These are phyloP conservation scores for Cordyceps militaris DNA, from an alignment of 2,329 filamentous ascomycete species.

Conservation along the genomic window DNA sequence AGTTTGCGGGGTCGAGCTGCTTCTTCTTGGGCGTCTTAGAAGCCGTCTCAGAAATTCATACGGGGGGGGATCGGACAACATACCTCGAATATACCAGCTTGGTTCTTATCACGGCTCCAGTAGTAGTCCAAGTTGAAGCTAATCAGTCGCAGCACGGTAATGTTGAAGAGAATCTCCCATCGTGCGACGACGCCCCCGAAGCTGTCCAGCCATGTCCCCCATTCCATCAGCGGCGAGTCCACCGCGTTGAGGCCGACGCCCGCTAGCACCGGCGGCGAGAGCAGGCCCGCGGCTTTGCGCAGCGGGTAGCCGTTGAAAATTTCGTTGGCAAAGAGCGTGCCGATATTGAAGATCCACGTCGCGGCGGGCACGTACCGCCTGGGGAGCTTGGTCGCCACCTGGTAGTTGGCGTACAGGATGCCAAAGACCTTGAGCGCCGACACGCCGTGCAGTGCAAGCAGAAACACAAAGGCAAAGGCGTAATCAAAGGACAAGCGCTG, in stretches of 20 bases:
- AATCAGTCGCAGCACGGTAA: constrained; percentile 84
- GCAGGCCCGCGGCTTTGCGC: constrained; percentile 49
- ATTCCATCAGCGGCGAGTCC: constrained; percentile 40
- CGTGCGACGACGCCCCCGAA: constrained; percentile 77
- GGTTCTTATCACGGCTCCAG: constrained; percentile 68
- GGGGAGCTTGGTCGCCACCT: constrained; percentile 65
- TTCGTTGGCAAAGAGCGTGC: constrained; percentile 84
- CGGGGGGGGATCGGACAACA: constrained; percentile 23
- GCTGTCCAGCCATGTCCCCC: constrained; percentile 68
- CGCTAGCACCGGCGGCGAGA: constrained; percentile 31
- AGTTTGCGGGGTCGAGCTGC: constrained; percentile 77
- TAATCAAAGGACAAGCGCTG: constrained; percentile 78
- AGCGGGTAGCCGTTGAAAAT: constrained; percentile 71
- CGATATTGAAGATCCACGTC: constrained; percentile 88
- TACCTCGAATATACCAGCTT: constrained; percentile 73
- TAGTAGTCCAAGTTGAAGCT: constrained; percentile 98
- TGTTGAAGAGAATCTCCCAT: constrained; percentile 98
- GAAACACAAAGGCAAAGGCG: constrained; percentile 70
- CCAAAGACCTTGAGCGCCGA: constrained; percentile 74
- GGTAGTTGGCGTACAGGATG: constrained; percentile 78
- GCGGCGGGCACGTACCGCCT: constrained; percentile 61
- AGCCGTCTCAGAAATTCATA: constrained; percentile 9
- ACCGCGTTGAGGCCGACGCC: constrained; percentile 26
- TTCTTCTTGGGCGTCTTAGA: constrained; percentile 88
- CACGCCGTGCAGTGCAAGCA: constrained; percentile 74